phyloP scores from a whole-genome alignment of 1,139 yeast genomes.

The Suhomyces atakaporum region DNA sequence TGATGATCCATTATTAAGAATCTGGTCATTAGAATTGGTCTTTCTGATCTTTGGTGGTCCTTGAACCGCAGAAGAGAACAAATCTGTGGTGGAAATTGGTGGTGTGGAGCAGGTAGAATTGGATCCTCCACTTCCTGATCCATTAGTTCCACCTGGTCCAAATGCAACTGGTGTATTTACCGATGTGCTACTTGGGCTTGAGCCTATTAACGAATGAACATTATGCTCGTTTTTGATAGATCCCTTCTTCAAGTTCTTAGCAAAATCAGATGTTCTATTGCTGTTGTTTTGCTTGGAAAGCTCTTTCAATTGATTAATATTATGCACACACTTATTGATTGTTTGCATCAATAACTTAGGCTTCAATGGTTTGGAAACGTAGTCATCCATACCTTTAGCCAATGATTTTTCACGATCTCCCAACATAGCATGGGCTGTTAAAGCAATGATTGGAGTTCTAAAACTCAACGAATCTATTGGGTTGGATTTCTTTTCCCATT shows the following conservation, averaged over 20 bases:
- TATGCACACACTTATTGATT: conserved; percentile 78
- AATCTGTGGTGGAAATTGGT: conserved; percentile 9
- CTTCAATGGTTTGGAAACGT: conserved; percentile 81
- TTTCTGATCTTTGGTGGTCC: conserved; percentile 26
- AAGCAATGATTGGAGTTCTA: conserved; percentile 83
- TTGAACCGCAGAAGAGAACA: conserved; percentile 11
- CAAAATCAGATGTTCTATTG: conserved; percentile 49
- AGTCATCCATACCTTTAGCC: conserved; percentile 90
- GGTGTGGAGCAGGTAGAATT: conserved; percentile 21
- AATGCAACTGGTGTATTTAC: conserved; percentile 11
- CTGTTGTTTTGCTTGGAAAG: conserved; percentile 52
- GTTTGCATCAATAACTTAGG: conserved; percentile 83
- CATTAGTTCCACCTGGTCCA: conserved; percentile 9
- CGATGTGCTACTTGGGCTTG: conserved; percentile 19
- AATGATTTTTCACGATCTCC: conserved; percentile 85
- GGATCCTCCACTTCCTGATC: conserved; percentile 10
- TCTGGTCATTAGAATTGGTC: conserved; percentile 31
- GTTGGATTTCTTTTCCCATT: conserved; percentile 80
- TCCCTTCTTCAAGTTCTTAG: conserved; percentile 46
- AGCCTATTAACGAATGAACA: conserved; percentile 17
- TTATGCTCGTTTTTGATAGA: conserved; percentile 32
- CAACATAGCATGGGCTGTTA: conserved; percentile 91
- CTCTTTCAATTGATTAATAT: conserved; percentile 59
- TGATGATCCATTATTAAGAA: conserved; percentile 12
- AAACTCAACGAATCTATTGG: conserved; percentile 66